phyloP scores from a whole-genome alignment of 768 basidiomycete genomes.

The Termitomyces titanicus region DNA sequence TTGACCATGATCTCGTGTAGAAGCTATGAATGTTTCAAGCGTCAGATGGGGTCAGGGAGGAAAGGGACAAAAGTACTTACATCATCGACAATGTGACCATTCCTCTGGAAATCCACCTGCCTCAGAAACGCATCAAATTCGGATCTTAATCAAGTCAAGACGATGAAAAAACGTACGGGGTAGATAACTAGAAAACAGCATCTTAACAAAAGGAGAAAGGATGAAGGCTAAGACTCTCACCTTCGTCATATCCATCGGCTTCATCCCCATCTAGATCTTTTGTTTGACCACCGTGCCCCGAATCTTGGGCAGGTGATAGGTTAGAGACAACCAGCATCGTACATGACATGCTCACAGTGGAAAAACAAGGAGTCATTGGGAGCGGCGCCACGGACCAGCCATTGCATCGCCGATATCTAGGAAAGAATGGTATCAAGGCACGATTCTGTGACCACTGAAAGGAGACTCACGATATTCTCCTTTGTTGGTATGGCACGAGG shows the following conservation, averaged over 20 bases:
- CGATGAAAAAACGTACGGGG: conserved; percentile 58
- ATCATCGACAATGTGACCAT: conserved; percentile 87
- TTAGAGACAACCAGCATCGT: background rate
- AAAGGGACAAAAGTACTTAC: conserved; percentile 37
- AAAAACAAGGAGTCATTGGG: conserved; percentile 89
- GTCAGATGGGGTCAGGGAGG: conserved; percentile 2
- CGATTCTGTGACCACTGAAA: background rate
- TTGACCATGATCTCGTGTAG: conserved; percentile 82
- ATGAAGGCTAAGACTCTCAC: conserved; percentile 25
- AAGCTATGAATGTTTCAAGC: conserved; percentile 31
- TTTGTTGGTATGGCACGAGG: conserved; percentile 68
- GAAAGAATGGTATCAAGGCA: background rate
- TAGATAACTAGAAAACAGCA: conserved; percentile 62
- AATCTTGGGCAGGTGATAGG: conserved; percentile 48
- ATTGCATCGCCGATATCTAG: conserved; percentile 78
- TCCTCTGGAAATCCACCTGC: conserved; percentile 47
- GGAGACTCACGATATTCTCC: conserved; percentile 68
- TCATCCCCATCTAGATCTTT: conserved; percentile 83
- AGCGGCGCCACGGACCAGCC: conserved; percentile 80
- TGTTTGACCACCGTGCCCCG: conserved; percentile 92
- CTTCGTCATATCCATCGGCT: conserved; percentile 81
- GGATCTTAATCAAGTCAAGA: background rate
- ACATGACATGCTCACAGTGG: conserved; percentile 54
- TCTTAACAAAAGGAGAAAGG: background rate
- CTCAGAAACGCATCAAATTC: background rate